These are phyloP conservation scores for Peronospora tabacina DNA, from an alignment of 352 stramenopile species.

Conservation along the genomic window DNA sequence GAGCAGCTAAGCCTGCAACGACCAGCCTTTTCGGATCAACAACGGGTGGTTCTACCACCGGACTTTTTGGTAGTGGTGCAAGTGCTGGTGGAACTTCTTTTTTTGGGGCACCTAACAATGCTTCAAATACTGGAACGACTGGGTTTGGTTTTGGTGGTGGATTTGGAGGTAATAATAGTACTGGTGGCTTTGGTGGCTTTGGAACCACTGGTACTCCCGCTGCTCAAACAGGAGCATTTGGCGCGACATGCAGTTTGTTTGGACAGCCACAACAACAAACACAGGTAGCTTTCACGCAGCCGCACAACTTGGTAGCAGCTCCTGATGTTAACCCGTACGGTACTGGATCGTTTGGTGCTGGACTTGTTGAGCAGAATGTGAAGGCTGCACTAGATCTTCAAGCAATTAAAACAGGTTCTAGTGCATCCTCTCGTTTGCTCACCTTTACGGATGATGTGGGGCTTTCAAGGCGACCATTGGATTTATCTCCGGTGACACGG, in stretches of 20 bases:
- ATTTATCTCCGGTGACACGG: slow-evolving; percentile 46
- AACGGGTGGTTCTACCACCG: slow-evolving; percentile 14
- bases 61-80: slow-evolving; percentile 30
- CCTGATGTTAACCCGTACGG: slow-evolving; percentile 54
- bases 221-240: slow-evolving; percentile 28
- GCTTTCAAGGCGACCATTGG: slow-evolving; percentile 51
- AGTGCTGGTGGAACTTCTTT: slow-evolving; percentile 32
- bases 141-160: slow-evolving; percentile 37
- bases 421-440: slow-evolving; percentile 40
- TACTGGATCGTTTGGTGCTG: slow-evolving; percentile 41
- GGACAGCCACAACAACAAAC: slow-evolving; percentile 30
- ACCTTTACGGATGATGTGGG: slow-evolving; percentile 64
- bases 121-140: slow-evolving; percentile 25
- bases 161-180: slow-evolving; percentile 33
- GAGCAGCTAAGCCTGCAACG: slow-evolving; percentile 30
- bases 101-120: slow-evolving; percentile 28
- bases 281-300: slow-evolving; percentile 25
- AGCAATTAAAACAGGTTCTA: slow-evolving; percentile 47
- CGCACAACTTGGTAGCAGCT: slow-evolving; percentile 46
- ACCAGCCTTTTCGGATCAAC: slow-evolving; percentile 36
- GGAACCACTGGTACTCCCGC: slow-evolving; percentile 23
- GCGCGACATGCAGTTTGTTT: slow-evolving; percentile 29
- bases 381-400: slow-evolving; percentile 54
- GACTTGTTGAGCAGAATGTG: slow-evolving; percentile 55
- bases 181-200: slow-evolving; percentile 44